Evolutionary conservation across 306 rosid species (phyloP), one percentile per base, ranked within the genome.

Genomic region (Rosa multiflora): DNA sequence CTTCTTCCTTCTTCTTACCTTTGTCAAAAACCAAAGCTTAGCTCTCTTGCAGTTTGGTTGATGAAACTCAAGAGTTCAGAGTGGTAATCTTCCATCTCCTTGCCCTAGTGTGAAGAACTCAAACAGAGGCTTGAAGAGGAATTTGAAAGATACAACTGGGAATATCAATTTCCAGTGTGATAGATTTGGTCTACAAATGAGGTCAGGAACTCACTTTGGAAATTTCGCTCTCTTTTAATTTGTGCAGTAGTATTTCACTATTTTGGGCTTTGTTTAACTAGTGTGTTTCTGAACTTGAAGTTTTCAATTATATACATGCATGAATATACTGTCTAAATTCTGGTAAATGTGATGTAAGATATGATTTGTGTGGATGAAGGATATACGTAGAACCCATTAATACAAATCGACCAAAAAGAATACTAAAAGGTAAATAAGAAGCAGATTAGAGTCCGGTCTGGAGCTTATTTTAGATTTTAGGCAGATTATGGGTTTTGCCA

Each of bases 171-270:
- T 43, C 72, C 7, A 42, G 49, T 66, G 15, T 35, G 17, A 73
- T 52, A 43, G 35, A 72, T 72, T 72, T 72, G 76, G 64, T 17
- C 63, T 35, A 35, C 47, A 23, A 10, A 51, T 51, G 43, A 59
- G 78, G 78, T 75, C 56, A 59, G 78, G 21, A 74, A 59, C 37
- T 59, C 78, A 4, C 15, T 59, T 59, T 75, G 26, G 12, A 8
- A 21, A 69, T 21, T n/a, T 42, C 9, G 40, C 5, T 74, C 15
- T 7, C 26, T 21, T 40, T 26, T 23, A 43, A 15, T 75, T 13
- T 15, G 42, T 58, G 48, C 20, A 40, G 15, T 68, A 8, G 15
- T 40, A 14, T 15, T n/a, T n/a, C n/a, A n/a, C n/a, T n/a, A n/a
- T n/a, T 12, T 10, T 17, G 63, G 62, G 44, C 8, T 51, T 17